Conservation (phyloP, 75 land plant genomes). For the Cupressus sempervirens region DNA sequence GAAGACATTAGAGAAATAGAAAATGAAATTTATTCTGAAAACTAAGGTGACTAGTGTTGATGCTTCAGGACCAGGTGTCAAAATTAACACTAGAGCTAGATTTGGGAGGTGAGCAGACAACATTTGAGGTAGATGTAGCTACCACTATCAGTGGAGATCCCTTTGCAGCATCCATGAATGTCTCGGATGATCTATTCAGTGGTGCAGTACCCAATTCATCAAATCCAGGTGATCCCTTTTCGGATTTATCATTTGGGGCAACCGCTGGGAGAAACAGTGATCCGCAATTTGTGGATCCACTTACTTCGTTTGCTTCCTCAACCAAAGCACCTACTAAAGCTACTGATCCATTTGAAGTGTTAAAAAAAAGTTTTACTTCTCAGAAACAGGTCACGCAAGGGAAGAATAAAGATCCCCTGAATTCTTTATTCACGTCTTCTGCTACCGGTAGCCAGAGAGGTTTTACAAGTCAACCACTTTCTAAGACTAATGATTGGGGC, state of each 20-base stretch:
- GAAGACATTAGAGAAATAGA: constrained; percentile 21
- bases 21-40: constrained; percentile 91
- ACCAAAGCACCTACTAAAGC: background rate
- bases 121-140: constrained; percentile 66
- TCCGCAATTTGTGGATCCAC: background rate
- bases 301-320: constrained; percentile 5
- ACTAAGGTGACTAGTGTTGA: constrained; percentile 93
- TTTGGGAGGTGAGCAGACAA: constrained; percentile 78
- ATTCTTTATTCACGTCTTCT: no score
- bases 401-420: no score
- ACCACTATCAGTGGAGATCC: constrained; percentile 2
- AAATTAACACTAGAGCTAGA: no score
- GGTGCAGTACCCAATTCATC: no score
- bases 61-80: no score
- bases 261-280: background rate
- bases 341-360: constrained; percentile 24
- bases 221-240: no score
- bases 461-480: no score
- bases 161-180: constrained; percentile 17
- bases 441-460: no score
- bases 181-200: constrained; percentile 1
- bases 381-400: no score
- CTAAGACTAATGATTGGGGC: no score
- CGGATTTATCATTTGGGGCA: no score
- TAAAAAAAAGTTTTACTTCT: no score